Conservation (phyloP, 768 basidiomycete genomes). For the Amanita exitialis region DNA sequence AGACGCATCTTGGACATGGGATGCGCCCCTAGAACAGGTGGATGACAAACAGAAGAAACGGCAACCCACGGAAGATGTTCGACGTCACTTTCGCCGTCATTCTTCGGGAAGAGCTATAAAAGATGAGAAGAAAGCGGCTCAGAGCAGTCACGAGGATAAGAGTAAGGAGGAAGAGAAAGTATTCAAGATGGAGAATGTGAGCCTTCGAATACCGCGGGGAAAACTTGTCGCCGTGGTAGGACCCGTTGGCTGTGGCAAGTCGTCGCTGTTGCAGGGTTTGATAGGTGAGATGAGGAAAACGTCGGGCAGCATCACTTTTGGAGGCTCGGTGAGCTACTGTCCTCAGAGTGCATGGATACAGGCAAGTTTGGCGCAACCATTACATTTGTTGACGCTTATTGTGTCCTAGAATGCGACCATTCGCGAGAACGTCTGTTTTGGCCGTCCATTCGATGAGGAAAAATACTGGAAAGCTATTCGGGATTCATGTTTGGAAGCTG, state of each 20-base stretch:
- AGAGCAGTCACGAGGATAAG: conserved; percentile 12
- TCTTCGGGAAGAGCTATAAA: conserved; percentile 21
- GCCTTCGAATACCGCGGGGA: conserved; percentile 62
- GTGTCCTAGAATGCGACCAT: conserved; percentile 62
- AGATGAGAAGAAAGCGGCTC: neutral
- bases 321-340: conserved; percentile 73
- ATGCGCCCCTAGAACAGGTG: conserved; percentile 47
- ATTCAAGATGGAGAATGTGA: conserved; percentile 59
- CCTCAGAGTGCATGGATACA: conserved; percentile 91
- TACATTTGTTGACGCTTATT: conserved; percentile 2
- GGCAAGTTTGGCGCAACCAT: conserved; percentile 18
- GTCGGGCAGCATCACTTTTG: conserved; percentile 56
- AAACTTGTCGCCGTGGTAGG: conserved; percentile 82
- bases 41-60: conserved; percentile 20
- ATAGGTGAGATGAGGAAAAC: conserved; percentile 79
- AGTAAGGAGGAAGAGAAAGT: conserved; percentile 26
- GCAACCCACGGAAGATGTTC: conserved; percentile 11
- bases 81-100: conserved; percentile 4
- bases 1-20: conserved; percentile 80
- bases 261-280: conserved; percentile 61
- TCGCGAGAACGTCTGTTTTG: conserved; percentile 85
- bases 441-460: conserved; percentile 70
- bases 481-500: conserved; percentile 72
- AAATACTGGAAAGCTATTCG: conserved; percentile 74
- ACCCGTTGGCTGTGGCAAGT: conserved; percentile 65